These are phyloP conservation scores for Lecanicillium sp. DNA, from an alignment of 2,329 filamentous ascomycete genomes.

Conservation along the genomic window DNA sequence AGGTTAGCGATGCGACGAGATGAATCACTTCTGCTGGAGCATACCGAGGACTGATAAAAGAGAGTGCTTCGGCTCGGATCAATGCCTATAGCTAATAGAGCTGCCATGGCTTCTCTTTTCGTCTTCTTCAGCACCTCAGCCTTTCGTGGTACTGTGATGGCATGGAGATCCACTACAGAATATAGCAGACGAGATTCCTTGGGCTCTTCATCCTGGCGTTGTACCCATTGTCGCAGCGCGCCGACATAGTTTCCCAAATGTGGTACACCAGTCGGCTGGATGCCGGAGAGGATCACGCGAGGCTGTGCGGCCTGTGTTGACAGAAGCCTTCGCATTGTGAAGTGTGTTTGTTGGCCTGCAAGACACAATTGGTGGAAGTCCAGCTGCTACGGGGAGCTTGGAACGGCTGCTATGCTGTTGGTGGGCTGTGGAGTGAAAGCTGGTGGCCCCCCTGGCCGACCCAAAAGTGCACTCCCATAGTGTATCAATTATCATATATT, in stretches of 20 bases:
- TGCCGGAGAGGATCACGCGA: conserved; percentile 80
- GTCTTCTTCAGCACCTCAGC: conserved; percentile 53
- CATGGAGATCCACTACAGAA: conserved; percentile 89
- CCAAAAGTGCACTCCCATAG: too few species aligned
- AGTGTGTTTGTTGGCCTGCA: background rate
- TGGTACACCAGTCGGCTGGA: conserved; percentile 90
- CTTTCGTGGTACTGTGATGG: conserved; percentile 74
- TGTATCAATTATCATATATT: too few species aligned
- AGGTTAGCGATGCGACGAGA: background rate
- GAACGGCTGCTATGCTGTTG: too few species aligned
- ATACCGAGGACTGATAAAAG: conserved; percentile 75
- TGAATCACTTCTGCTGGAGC: conserved; percentile 21
- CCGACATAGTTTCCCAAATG: conserved; percentile 95
- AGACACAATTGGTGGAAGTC: background rate
- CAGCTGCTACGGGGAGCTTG: background rate
- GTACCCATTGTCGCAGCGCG: conserved; percentile 79
- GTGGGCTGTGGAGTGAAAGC: too few species aligned
- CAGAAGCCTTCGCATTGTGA: conserved; percentile 9
- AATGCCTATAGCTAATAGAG: conserved; percentile 76
- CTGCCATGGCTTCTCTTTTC: conserved; percentile 70
- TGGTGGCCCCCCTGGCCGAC: too few species aligned
- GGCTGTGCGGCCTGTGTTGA: conserved; percentile 10
- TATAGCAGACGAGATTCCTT: conserved; percentile 61
- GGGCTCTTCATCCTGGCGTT: conserved; percentile 60
- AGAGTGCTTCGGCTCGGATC: conserved; percentile 69